These are phyloP conservation scores for Vanderwaltozyma polyspora DNA, from an alignment of 805 yeast species.

Conservation along the genomic window DNA sequence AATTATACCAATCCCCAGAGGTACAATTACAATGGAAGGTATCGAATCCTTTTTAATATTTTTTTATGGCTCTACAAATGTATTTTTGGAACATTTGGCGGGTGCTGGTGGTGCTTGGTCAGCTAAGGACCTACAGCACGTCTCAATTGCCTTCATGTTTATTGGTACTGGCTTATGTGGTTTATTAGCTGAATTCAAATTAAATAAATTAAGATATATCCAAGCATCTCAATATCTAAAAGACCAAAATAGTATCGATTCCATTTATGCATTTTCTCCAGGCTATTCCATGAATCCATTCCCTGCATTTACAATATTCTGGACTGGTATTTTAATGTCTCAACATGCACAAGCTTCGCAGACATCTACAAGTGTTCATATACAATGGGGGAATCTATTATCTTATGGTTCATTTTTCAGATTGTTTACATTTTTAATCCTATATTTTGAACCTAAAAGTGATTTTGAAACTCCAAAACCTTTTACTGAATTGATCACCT, in stretches of 20 bases:
- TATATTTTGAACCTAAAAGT: conserved; percentile 34
- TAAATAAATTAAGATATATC: conserved; percentile 48
- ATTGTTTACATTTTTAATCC: conserved; percentile 45
- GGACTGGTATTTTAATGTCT: conserved; percentile 96
- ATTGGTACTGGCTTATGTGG: conserved; percentile 93
- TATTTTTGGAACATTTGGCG: conserved; percentile 83
- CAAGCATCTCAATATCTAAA: conserved; percentile 21
- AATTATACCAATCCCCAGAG: conserved; percentile 27
- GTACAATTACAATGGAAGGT: conserved; percentile 70
- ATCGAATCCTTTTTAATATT: conserved; percentile 70
- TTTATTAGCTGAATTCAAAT: conserved; percentile 59
- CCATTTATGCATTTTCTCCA: conserved; percentile 38
- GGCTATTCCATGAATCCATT: conserved; percentile 89
- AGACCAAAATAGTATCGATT: conserved; percentile 2
- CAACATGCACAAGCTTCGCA: conserved; percentile 79
- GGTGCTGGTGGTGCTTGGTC: conserved; percentile 73
- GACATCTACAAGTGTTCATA: conserved; percentile 69
- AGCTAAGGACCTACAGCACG: conserved; percentile 84
- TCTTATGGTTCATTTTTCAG: conserved; percentile 77
- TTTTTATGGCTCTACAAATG: conserved; percentile 80
- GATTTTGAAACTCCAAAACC: conserved; percentile 52
- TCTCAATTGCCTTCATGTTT: conserved; percentile 80
- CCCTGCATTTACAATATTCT: conserved; percentile 84
- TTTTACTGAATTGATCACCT: conserved; percentile 69
- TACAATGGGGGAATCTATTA: conserved; percentile 85